These are phyloP conservation scores for Aspergillus niger DNA, from an alignment of 2,329 filamentous ascomycete genomes.

Conservation along the genomic window DNA sequence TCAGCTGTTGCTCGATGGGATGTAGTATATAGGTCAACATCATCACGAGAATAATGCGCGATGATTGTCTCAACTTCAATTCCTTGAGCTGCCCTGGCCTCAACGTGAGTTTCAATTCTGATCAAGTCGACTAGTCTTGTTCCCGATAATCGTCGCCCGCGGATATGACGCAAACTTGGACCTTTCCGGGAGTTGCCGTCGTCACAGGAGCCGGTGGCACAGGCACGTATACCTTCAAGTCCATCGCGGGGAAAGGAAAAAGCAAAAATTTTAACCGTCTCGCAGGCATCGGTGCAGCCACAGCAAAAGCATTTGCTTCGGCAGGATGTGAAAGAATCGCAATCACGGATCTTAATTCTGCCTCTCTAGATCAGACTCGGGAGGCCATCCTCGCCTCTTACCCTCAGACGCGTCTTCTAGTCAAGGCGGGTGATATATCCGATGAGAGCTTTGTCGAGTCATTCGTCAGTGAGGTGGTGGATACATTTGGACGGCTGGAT, in stretches of 20 bases:
- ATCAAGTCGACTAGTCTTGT: not conserved
- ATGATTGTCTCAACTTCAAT: no score
- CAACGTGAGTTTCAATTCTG: not conserved
- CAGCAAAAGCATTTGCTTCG: slow-evolving; percentile 53
- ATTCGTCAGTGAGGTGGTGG: slow-evolving; percentile 33
- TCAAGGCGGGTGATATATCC: slow-evolving; percentile 50
- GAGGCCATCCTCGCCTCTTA: slow-evolving; percentile 33
- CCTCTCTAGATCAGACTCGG: slow-evolving; percentile 39
- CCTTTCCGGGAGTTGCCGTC: slow-evolving; percentile 50
- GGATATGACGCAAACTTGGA: slow-evolving; percentile 15
- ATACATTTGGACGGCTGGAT: slow-evolving; percentile 53
- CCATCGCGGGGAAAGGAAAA: no score
- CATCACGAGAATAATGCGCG: no score
- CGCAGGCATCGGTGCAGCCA: slow-evolving; percentile 58
- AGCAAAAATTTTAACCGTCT: not conserved
- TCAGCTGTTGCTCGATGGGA: not conserved
- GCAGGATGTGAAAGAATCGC: slow-evolving; percentile 55
- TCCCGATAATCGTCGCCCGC: not conserved
- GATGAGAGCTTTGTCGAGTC: slow-evolving; percentile 48
- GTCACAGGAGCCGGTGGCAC: slow-evolving; percentile 54
- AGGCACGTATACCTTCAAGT: slow-evolving; percentile 29
- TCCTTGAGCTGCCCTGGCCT: no score
- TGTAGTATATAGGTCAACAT: not conserved
- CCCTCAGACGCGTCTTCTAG: slow-evolving; percentile 38
- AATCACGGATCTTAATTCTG: slow-evolving; percentile 55